Base-by-base conservation (phyloP, 768 basidiomycete species). In the Dictyophora rubrovolvata region DNA sequence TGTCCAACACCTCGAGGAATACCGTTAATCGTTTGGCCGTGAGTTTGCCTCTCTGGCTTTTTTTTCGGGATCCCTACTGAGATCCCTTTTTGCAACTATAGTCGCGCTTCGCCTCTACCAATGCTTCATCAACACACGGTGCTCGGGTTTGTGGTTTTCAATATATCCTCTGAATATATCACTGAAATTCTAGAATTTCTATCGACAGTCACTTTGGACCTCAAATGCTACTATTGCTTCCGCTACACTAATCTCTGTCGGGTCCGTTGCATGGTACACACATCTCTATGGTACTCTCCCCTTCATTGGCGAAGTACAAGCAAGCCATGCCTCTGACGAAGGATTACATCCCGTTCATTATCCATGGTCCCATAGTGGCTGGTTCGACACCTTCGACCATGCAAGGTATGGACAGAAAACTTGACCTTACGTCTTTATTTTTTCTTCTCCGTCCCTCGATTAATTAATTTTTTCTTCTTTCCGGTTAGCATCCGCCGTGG, bases 261-360 rank as follows among this genome's bases (percentile, higher is more conserved):
- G 96, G 62, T 87, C 95, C 51, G 82, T 96, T 71, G 92, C 91
- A 57, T 96, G 92, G 92, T 99, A 99, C 78, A 86, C 90, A 66
- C 87, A 93, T 71, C 81, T 93, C 59, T 98, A 93, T 72, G 96
- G 94, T 63, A 76, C 81, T 33, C 77, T 93, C 59, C 91, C 93
- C 34, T 92, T 98, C 75, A 68, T 98, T 64, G 84, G 88, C 60
- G 86, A 96, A 73, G 95, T 87, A 6, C 90, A 91, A 69, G 96
- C 96, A 51, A 93, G 89, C 74, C 86, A 88, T 62, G 86, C 86
- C 55, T 90, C 85, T 49, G 96, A 99, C 64, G 93, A 93, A 65
- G 96, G 96, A 61, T 84, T 99, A 46, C 96, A 99, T 74, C 83
- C 96, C 22, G 69, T 86, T 59, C 68, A 73, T 33, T 88, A 88